Evolutionary conservation across 1,139 yeast genomes (phyloP), one percentile per base, ranked within the genome.

Genomic region (Geotrichum restrictum): DNA sequence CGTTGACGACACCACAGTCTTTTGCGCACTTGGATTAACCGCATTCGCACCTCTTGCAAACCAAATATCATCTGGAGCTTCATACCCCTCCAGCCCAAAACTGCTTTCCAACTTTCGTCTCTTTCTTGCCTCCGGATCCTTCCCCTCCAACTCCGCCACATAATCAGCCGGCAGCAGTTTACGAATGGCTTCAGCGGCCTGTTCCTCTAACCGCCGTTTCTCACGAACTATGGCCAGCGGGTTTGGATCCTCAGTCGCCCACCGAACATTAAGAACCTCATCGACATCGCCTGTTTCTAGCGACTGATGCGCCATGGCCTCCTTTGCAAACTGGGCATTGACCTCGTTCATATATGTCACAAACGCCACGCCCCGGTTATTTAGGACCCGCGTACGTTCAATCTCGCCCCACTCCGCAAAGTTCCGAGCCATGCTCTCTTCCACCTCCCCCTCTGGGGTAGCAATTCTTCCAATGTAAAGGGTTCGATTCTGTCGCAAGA

Each of bases 221-320:
- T 79, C 80, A 52, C 81, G 71, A 46, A 71, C 71, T 59, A 78
- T 77, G 0, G 93, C 85, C 2, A 71, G 73, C 0, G 94, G 94
- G 62, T 83, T 85, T 0, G 95, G 95, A 65, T 88, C 96, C 52
- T 85, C 93, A 54, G 80, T 82, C 0, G 98, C 96, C 98, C 98
- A 93, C 57, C 89, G 77, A 1, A 91, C 80, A 57, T 76, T 78
- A 50, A 91, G 65, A 0, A 86, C 75, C 56, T 87, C 95, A 2
- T 76, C 79, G 48, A 80, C 76, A 29, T 33, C 33, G 21, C 37
- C 43, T 3, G 37, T 10, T 8, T 77, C 82, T 29, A 91, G 68
- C 4, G 87, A 77, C 65, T 93, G 98, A 52, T 83, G 82, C 43
- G 83, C 80, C 95, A 89, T 86, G 1, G 95, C 95, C 65, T 89